phyloP scores from a whole-genome alignment of 352 stramenopile genomes.

The Saprolegnia diclina region DNA sequence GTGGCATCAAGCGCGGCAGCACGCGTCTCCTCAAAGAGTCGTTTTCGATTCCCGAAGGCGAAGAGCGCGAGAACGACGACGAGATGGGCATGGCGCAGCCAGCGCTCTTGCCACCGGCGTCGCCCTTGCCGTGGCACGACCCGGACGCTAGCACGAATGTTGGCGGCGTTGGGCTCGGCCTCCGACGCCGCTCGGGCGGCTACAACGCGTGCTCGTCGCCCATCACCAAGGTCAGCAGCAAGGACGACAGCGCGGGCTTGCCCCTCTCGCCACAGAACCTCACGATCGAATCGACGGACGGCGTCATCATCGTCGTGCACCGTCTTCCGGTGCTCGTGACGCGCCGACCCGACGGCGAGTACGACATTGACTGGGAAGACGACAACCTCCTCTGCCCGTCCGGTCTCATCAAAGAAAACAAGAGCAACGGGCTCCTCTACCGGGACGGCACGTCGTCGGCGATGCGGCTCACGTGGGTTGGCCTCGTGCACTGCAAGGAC shows the following conservation, averaged over 20 bases:
- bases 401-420: conserved; percentile 56
- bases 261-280: conserved; percentile 57
- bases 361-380: conserved; percentile 83
- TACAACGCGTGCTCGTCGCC: conserved; percentile 20
- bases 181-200: conserved; percentile 17
- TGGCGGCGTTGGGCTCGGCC: conserved; percentile 18
- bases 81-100: conserved; percentile 26
- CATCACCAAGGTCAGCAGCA: not conserved
- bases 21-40: conserved; percentile 7
- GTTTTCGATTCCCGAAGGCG: conserved; percentile 31
- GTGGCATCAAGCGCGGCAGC: conserved; percentile 15
- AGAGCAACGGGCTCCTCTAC: conserved; percentile 26
- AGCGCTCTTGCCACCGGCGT: conserved; percentile 7
- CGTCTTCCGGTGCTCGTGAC: conserved; percentile 93
- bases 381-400: conserved; percentile 84
- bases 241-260: not conserved
- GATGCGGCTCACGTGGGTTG: conserved; percentile 82
- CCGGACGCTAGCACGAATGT: not conserved
- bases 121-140: conserved; percentile 1
- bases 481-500: conserved; percentile 71
- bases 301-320: conserved; percentile 95
- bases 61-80: conserved; percentile 20
- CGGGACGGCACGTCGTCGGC: conserved; percentile 40
- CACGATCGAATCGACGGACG: conserved; percentile 90
- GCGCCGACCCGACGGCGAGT: conserved; percentile 53